Base-by-base conservation (phyloP, 257 asterid species). In the Cruciata laevipes region DNA sequence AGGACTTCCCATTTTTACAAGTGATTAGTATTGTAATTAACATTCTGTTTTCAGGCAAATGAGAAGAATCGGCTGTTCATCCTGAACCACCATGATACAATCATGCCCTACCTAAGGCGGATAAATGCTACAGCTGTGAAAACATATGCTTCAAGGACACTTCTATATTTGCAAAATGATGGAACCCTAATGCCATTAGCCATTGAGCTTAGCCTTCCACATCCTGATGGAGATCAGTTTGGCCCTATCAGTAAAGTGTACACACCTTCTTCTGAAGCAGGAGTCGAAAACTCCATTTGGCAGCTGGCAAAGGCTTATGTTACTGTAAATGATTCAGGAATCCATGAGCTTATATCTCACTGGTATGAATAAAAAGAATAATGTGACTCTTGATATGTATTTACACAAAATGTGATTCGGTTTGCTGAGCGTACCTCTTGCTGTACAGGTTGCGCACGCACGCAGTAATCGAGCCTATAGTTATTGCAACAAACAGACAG, bases 241-340 rank as follows among this genome's bases (percentile, higher is more conserved):
- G 93, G 93, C n/a, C 76, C 84, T 1, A 65, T 81, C 37, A 87
- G 91, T 80, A 65, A 72, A 33, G 93, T 87, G 5, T 76, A 70
- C 71, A 81, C 82, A 7, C 96, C 95, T 55, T 82, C 93, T 49
- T 80, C 89, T 44, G 81, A 83, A 72, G 79, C 7, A 10, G 25
- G 89, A 53, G 80, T 76, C 27, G 74, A 82, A 59, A 79, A 76
- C 42, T 65, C 89, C 18, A 69, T 87, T 38, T 89, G 96, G 96
- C 89, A 79, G 76, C 82, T 87, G 72, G 96, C 96, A 21, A 89
- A 89, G 83, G 93, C 93, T 73, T 85, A 89, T 78, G 96, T 77
- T 56, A 82, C 85, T 9, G 83, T 87, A 21, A 83, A 83, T 74
- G 96, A 89, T 71, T 82, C 93, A 10, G 96, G 95, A 59, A 68